These are phyloP conservation scores for Arbutus unedo DNA, from an alignment of 148 eudicot species.

Conservation along the genomic window DNA sequence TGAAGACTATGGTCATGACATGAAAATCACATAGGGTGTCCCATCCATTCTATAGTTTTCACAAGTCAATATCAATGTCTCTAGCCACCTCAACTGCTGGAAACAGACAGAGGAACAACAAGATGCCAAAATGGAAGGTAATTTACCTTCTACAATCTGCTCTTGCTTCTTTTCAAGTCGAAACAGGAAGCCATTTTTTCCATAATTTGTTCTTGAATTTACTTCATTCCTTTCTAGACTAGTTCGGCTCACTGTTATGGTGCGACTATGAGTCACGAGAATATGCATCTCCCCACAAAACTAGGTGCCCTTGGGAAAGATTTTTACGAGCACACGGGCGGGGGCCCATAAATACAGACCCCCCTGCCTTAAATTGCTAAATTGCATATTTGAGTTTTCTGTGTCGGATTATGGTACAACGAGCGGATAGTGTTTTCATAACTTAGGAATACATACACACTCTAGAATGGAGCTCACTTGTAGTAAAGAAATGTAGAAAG, in stretches of 20 bases:
- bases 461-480: slow-evolving; percentile 3
- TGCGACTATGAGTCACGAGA: not conserved
- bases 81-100: slow-evolving; percentile 26
- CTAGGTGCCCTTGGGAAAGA: not conserved
- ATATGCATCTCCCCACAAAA: not conserved
- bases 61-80: slow-evolving; percentile 16
- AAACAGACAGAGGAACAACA: slow-evolving; percentile 26
- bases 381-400: not conserved
- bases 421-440: slow-evolving; percentile 17
- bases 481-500: not conserved
- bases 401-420: not conserved
- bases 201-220: not conserved
- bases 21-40: slow-evolving; percentile 14
- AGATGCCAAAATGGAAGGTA: slow-evolving; percentile 6
- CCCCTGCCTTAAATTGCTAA: too few relatives aligned
- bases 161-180: too few relatives aligned
- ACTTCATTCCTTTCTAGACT: not conserved
- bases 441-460: slow-evolving; percentile 18
- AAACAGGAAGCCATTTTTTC: not conserved
- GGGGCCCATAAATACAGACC: too few relatives aligned
- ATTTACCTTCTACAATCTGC: not conserved
- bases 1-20: not conserved
- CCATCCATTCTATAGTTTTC: slow-evolving; percentile 31
- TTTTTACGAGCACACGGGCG: not conserved
- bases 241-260: not conserved